Conservation (phyloP, 1,139 yeast species). For the Kluyveromyces marxianus region DNA sequence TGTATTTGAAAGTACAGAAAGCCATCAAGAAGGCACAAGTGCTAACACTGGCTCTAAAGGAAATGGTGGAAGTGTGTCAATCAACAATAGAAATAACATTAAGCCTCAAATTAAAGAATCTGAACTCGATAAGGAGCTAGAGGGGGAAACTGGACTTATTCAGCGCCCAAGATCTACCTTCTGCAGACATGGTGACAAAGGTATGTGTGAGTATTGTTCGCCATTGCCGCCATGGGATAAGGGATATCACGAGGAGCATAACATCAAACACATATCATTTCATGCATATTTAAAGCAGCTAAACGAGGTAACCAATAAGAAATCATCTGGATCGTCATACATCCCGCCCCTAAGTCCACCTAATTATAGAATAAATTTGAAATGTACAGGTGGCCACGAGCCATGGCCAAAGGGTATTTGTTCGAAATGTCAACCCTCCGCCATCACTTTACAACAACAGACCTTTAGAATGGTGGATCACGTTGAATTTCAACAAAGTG, state of each 20-base stretch:
- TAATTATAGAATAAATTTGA: constrained; percentile 51
- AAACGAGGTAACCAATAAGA: constrained; percentile 61
- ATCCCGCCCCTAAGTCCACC: constrained; percentile 78
- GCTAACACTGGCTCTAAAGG: background rate
- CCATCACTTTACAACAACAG: constrained; percentile 87
- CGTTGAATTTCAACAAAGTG: constrained; percentile 76
- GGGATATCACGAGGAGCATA: constrained; percentile 63
- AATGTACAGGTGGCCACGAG: constrained; percentile 74
- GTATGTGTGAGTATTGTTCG: constrained; percentile 97
- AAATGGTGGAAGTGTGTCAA: background rate
- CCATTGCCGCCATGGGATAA: constrained; percentile 95
- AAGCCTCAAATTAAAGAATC: constrained; percentile 35
- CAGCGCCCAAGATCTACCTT: constrained; percentile 51
- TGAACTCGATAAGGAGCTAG: constrained; percentile 62
- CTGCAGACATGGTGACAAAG: constrained; percentile 86
- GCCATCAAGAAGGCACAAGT: constrained; percentile 4
- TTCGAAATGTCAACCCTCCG: constrained; percentile 95
- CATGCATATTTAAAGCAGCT: constrained; percentile 75
- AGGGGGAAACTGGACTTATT: constrained; percentile 65
- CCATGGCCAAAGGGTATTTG: constrained; percentile 95
- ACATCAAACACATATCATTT: constrained; percentile 82
- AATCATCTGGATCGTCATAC: constrained; percentile 56
- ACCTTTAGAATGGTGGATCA: constrained; percentile 94
- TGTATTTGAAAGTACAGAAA: constrained; percentile 30
- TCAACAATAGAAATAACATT: constrained; percentile 5